A percentile compares a stretch with the other conserved stretches of the same genome.
phyloP scores from a whole-genome alignment of 352 stramenopile species.

The Nothophytophthora sp. region DNA sequence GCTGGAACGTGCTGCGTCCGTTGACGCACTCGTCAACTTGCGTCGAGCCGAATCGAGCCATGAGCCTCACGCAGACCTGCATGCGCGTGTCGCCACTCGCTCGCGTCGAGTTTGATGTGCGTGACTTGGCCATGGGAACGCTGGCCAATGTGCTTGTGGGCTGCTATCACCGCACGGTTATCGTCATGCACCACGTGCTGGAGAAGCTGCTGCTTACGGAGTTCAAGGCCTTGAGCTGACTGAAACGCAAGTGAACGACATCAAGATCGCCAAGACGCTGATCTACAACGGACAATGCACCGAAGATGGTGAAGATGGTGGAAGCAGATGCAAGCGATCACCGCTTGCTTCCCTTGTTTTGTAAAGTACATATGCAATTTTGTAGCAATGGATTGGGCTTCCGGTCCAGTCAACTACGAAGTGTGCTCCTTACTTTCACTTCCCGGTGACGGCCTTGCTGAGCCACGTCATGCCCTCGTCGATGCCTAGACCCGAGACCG shows the following conservation, averaged over 20 bases:
- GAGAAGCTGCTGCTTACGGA: slow-evolving; percentile 31
- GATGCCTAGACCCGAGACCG: slow-evolving; percentile 34
- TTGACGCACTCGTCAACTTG: slow-evolving; percentile 14
- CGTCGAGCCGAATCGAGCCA: slow-evolving; percentile 10
- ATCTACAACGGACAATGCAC: slow-evolving; percentile 11
- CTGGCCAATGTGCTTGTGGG: slow-evolving; percentile 30
- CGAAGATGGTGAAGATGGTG: slow-evolving; percentile 29
- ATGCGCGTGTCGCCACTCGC: slow-evolving; percentile 23
- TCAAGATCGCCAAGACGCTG: slow-evolving; percentile 3
- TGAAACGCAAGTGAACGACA: slow-evolving; percentile 25
- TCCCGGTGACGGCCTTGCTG: slow-evolving; percentile 25
- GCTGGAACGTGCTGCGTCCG: slow-evolving; percentile 31
- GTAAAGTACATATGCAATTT: neutral
- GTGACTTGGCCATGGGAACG: slow-evolving; percentile 23
- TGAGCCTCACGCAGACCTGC: slow-evolving; percentile 31
- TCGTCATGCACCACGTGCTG: slow-evolving; percentile 32
- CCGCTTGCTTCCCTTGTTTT: neutral
- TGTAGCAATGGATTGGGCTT: neutral
- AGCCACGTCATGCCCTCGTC: slow-evolving; percentile 51
- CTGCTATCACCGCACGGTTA: slow-evolving; percentile 30
- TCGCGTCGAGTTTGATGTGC: slow-evolving; percentile 7
- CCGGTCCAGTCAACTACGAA: too few species aligned
- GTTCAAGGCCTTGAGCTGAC: slow-evolving; percentile 11
- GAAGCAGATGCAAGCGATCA: too few species aligned
- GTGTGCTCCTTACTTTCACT: slow-evolving; percentile 17